These are phyloP conservation scores for Chaetomium olivaceum DNA, from an alignment of 2,329 filamentous ascomycete species.

Conservation along the genomic window DNA sequence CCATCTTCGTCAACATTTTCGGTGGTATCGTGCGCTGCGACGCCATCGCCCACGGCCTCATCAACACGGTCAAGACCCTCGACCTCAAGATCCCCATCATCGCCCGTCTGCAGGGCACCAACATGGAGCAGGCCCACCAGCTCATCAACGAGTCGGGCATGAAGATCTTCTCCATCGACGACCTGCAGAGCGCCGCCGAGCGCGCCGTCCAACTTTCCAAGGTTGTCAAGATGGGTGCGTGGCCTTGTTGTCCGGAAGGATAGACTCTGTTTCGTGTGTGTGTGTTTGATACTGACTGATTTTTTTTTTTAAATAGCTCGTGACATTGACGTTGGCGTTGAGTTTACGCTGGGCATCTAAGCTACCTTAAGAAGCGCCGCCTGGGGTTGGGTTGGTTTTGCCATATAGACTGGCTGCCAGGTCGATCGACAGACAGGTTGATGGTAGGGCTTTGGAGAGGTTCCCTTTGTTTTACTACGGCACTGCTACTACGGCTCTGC, in stretches of 20 bases:
- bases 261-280: neutral
- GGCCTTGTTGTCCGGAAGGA: constrained; percentile 2
- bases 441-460: neutral
- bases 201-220: constrained; percentile 99
- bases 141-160: constrained; percentile 94
- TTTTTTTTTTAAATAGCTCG: constrained; percentile 59
- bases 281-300: constrained; percentile 26
- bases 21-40: constrained; percentile 98
- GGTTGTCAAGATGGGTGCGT: constrained; percentile 95
- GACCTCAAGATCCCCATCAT: constrained; percentile 97
- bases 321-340: constrained; percentile 95
- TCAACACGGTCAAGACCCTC: constrained; percentile 91
- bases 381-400: neutral
- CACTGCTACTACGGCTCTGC: neutral
- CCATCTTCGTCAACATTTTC: constrained; percentile 99
- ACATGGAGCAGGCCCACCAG: constrained; percentile 93
- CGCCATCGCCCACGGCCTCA: constrained; percentile 92
- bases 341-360: constrained; percentile 93
- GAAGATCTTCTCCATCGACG: constrained; percentile 99
- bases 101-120: constrained; percentile 95
- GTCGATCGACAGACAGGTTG: neutral
- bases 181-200: constrained; percentile 94
- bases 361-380: constrained; percentile 55
- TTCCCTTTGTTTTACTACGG: neutral
- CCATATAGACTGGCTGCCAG: neutral